Conservation (phyloP, 306 rosid species). For the Rubus idaeus region DNA sequence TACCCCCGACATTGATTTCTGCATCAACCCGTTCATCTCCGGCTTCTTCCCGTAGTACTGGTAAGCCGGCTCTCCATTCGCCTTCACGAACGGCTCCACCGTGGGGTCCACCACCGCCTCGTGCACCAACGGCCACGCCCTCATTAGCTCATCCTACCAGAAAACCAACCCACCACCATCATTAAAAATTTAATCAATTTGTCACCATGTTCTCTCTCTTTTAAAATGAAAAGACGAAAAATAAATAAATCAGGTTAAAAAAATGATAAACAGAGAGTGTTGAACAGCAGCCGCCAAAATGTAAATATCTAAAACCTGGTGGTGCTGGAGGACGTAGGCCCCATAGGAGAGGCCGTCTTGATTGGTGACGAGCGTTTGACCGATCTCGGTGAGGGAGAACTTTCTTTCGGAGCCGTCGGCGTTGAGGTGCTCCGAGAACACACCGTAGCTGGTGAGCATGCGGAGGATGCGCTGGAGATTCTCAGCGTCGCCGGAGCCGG, state of each 20-base stretch:
- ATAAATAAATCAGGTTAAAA: background rate
- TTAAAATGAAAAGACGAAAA: too few species aligned
- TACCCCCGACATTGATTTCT: constrained; percentile 79
- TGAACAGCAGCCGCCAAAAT: background rate
- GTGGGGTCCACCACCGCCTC: constrained; percentile 82
- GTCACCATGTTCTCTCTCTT: too few species aligned
- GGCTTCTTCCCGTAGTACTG: constrained; percentile 59
- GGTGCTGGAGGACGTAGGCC: constrained; percentile 84
- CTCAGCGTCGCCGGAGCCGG: constrained; percentile 62
- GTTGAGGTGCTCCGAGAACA: constrained; percentile 56
- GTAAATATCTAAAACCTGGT: constrained; percentile 46
- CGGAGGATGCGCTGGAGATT: constrained; percentile 89
- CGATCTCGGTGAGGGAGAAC: constrained; percentile 73
- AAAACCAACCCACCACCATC: too few species aligned
- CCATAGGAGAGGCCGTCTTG: constrained; percentile 61
- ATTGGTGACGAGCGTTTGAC: constrained; percentile 70
- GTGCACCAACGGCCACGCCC: constrained; percentile 84
- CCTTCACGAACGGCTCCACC: constrained; percentile 75
- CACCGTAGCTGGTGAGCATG: constrained; percentile 72
- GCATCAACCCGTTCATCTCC: constrained; percentile 82
- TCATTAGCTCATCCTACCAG: constrained; percentile 56
- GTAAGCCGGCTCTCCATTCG: constrained; percentile 73
- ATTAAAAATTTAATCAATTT: background rate
- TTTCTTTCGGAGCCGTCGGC: constrained; percentile 34
- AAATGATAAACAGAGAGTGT: background rate